Base-by-base conservation (phyloP, 2,329 filamentous ascomycete genomes). In the Xylariaceae sp. region DNA sequence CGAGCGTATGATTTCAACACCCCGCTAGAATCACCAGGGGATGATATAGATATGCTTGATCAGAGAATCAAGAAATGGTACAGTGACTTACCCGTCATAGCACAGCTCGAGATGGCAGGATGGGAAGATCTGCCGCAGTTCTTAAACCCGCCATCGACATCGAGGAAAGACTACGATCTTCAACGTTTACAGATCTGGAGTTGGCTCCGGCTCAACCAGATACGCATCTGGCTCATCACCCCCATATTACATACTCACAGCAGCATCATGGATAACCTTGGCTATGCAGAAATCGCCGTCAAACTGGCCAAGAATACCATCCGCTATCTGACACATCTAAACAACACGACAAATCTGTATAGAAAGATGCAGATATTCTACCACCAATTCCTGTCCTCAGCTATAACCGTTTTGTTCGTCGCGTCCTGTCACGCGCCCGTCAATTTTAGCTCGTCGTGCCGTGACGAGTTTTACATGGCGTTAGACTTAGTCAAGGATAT, bases 61-160 rank as follows among this genome's bases (percentile, higher is more conserved):
- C 86, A 86, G 54, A 88, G 95, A 63, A 86, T 96, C 44, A 74
- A 94, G 5, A 83, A 90, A 59, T 97, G 93, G 93, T 93, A 95
- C 63, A 85, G 88, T 14, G 79, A 80, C 13, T 82, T 96, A 70
- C 93, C 67, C 58, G 84, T 76, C 13, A 76, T 80, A 48, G 73
- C 59, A 5, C 65, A 66, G 48, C 55, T 83, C 51, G 75, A 66
- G 72, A 80, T 69, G 66, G 88, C 59, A 75, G 84, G 73, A 79
- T 89, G 76, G 82, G 65, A 80, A 18, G 63, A 65, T 6, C 43
- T 68, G 31, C 67, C 67, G 12, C 56, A 51, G 19, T 64, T 63
- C 46, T 50, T 67, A 10, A 64, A 60, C 17, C 64, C 65, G 1
- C 59, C 61, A 4, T 52, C 60, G 75, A 67, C 72, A 48, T 75